These are phyloP conservation scores for Sporothrix pseudoabietina DNA, from an alignment of 2,329 filamentous ascomycete genomes.

Conservation along the genomic window DNA sequence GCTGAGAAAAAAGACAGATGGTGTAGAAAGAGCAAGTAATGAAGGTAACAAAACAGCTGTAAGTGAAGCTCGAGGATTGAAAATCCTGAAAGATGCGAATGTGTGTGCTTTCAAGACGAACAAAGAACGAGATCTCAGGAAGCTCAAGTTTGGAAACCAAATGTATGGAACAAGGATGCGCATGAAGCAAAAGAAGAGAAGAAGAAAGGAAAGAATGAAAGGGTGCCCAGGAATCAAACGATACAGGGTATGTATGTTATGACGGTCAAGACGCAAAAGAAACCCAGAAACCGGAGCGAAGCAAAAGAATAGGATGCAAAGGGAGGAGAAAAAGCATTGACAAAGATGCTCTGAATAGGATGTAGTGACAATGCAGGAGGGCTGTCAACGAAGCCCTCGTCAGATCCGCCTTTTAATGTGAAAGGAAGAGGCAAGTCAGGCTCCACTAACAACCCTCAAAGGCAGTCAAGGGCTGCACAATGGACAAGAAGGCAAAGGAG, in stretches of 20 bases:
- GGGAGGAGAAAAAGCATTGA: background rate
- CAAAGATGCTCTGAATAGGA: background rate
- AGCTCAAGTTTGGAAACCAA: background rate
- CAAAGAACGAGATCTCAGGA: background rate
- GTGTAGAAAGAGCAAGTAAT: background rate
- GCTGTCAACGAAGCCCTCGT: background rate
- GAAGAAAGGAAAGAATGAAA: background rate
- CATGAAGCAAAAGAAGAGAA: background rate
- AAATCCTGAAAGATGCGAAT: background rate
- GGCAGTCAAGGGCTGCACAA: background rate
- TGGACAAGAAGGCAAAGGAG: too few relatives aligned
- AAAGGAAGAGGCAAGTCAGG: background rate
- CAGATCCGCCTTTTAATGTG: background rate
- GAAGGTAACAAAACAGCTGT: background rate
- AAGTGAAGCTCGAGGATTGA: background rate
- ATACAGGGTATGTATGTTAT: background rate
- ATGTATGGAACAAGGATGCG: background rate
- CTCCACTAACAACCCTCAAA: background rate
- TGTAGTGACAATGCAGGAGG: background rate
- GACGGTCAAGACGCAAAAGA: background rate
- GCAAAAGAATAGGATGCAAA: background rate
- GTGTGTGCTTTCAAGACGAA: conserved; percentile 2
- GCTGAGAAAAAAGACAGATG: background rate
- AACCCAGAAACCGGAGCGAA: background rate
- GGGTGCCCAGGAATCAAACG: background rate